Evolutionary conservation across 2,329 filamentous ascomycete species (phyloP).

Genomic region (Paraphoma sp.): DNA sequence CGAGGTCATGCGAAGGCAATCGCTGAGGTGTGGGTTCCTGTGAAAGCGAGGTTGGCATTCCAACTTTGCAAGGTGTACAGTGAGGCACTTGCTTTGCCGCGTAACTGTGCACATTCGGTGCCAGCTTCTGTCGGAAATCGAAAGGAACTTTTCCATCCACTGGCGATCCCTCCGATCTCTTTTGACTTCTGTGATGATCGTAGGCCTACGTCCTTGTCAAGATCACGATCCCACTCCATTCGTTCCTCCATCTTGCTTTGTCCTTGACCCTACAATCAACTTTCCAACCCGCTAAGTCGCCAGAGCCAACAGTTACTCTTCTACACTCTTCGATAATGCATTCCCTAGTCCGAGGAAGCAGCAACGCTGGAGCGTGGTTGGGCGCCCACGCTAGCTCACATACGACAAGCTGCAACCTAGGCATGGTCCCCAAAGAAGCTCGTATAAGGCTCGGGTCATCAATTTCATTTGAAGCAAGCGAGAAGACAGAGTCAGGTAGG

Average conservation of each 20-base stretch:
- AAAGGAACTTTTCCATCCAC: too few relatives aligned
- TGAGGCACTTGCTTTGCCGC: too few relatives aligned
- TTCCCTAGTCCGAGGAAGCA: neutral
- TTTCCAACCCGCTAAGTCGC: neutral
- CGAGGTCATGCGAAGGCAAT: neutral
- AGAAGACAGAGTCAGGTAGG: neutral
- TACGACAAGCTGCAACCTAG: neutral
- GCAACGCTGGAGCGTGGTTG: neutral
- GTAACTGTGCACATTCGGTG: neutral
- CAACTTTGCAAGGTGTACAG: too few relatives aligned
- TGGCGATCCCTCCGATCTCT: too few relatives aligned
- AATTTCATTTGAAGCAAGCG: neutral
- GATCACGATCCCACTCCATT: neutral
- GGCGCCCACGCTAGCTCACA: neutral
- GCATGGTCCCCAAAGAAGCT: neutral
- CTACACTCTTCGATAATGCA: neutral
- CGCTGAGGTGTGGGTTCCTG: neutral
- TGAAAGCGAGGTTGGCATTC: too few relatives aligned
- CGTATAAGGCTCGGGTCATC: neutral
- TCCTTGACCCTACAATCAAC: conserved; percentile 1
- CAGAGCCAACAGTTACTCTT: neutral
- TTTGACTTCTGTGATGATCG: neutral
- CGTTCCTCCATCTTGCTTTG: neutral
- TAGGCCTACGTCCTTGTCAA: neutral
- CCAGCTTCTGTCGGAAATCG: neutral